These are phyloP conservation scores for Verticillium nubilum DNA, from an alignment of 2,329 filamentous ascomycete genomes.

Conservation along the genomic window DNA sequence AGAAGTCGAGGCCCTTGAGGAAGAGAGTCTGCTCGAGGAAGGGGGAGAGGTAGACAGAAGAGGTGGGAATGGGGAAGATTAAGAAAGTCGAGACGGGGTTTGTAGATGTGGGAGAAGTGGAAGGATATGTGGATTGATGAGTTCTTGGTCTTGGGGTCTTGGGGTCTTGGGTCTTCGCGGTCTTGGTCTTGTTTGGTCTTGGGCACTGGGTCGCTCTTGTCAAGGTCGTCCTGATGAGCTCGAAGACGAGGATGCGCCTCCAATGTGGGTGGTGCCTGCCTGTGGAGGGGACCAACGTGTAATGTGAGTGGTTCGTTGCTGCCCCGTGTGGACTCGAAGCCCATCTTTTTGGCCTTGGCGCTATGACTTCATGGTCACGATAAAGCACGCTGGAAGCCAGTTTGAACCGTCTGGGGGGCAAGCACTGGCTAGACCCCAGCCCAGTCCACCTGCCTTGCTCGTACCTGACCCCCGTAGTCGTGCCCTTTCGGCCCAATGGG, in stretches of 20 bases:
- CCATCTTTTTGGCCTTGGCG: slow-evolving; percentile 7
- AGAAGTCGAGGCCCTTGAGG: slow-evolving; percentile 1
- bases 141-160: background rate
- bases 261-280: background rate
- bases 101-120: slow-evolving; percentile 6
- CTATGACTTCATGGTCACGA: slow-evolving; percentile 13
- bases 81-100: slow-evolving; percentile 2
- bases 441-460: background rate
- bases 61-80: slow-evolving; percentile 1
- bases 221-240: background rate
- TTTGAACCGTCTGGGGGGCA: background rate
- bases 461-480: background rate
- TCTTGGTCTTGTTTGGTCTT: background rate
- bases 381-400: background rate
- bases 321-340: slow-evolving; percentile 1
- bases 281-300: slow-evolving; percentile 2
- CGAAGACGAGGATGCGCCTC: background rate
- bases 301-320: background rate
- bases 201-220: background rate
- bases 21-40: slow-evolving; percentile 1
- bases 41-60: background rate
- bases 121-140: slow-evolving; percentile 6
- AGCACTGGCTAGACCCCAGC: background rate
- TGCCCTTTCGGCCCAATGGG: background rate
- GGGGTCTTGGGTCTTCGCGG: background rate